A percentile compares a stretch with the other conserved stretches of the same genome.
Conservation (phyloP, 345 rosid species). For the Gossypium rotundifolium region DNA sequence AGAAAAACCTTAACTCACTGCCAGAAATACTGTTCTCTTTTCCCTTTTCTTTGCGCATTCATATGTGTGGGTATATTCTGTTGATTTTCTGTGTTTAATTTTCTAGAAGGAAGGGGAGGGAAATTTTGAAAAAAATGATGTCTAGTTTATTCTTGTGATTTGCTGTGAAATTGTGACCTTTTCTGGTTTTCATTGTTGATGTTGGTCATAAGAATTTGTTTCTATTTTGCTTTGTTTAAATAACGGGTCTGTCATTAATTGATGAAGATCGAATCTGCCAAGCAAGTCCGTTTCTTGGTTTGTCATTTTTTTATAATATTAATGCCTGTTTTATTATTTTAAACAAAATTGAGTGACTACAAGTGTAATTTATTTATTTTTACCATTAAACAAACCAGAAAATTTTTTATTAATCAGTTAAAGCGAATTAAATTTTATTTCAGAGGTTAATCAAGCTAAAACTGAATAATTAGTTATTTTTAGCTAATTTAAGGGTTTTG, state of each 20-base stretch:
- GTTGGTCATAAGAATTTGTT: background rate
- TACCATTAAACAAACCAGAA: too few relatives aligned
- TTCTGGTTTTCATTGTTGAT: background rate
- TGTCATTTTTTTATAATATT: too few relatives aligned
- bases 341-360: too few relatives aligned
- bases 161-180: background rate
- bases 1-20: background rate
- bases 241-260: background rate
- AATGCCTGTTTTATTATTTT: too few relatives aligned
- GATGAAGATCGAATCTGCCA: background rate
- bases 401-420: too few relatives aligned
- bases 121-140: background rate
- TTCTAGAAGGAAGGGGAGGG: background rate
- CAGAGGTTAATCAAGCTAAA: too few relatives aligned
- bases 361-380: too few relatives aligned
- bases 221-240: background rate
- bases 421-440: too few relatives aligned
- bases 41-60: background rate
- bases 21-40: background rate
- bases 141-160: background rate
- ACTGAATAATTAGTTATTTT: too few relatives aligned
- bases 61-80: background rate
- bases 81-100: background rate
- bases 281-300: background rate
- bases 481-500: too few relatives aligned